These are phyloP conservation scores for Sisymbrium altissimum DNA, from an alignment of 345 rosid genomes.

Conservation along the genomic window DNA sequence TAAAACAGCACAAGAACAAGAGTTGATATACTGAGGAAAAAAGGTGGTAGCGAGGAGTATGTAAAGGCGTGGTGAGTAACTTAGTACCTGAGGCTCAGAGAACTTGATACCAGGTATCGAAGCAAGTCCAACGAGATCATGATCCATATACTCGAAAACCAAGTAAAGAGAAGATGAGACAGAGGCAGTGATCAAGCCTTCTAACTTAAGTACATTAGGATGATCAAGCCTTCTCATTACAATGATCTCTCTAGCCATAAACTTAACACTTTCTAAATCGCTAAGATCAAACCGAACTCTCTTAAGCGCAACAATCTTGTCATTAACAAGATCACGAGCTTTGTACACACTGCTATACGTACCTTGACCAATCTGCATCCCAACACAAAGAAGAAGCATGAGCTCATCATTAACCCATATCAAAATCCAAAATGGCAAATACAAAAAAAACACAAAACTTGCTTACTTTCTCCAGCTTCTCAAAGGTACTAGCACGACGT, in stretches of 20 bases:
- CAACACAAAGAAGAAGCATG: not conserved
- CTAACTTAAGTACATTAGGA: conserved; percentile 84
- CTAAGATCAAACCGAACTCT: conserved; percentile 77
- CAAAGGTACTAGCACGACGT: conserved; percentile 68
- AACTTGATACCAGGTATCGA: conserved; percentile 81
- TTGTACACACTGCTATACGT: conserved; percentile 89
- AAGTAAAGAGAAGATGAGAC: conserved; percentile 76
- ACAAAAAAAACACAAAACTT: not conserved
- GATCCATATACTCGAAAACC: conserved; percentile 97
- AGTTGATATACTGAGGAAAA: not conserved
- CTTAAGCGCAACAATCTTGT: conserved; percentile 82
- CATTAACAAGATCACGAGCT: conserved; percentile 65
- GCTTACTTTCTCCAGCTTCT: conserved; percentile 89
- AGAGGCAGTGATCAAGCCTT: conserved; percentile 85
- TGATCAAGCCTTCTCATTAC: conserved; percentile 86
- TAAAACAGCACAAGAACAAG: conserved; percentile 27
- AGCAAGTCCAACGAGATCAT: conserved; percentile 90
- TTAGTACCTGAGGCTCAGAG: conserved; percentile 83
- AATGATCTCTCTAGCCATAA: conserved; percentile 89
- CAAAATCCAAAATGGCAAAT: not conserved
- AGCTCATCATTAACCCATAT: not conserved
- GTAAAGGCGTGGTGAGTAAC: not conserved
- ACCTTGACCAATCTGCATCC: conserved; percentile 94
- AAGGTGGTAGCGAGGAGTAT: not conserved
- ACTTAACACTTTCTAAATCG: conserved; percentile 81